Evolutionary conservation across 1,139 yeast genomes (phyloP).

Genomic region (Tardiomyces depauwii): DNA sequence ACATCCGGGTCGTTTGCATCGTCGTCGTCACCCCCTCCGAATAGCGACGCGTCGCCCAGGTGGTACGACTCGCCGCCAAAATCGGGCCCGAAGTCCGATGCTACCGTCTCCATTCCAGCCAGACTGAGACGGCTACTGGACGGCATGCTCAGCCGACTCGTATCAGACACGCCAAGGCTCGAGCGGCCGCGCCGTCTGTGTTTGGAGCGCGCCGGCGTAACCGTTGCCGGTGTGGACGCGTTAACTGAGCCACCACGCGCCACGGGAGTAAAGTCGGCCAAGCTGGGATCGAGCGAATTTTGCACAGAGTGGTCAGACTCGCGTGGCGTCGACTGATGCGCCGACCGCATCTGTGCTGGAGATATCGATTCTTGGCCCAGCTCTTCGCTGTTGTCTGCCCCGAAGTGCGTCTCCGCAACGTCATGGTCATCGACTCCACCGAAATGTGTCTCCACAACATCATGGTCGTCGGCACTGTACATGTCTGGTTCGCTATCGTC

Average conservation of each 20-base stretch:
- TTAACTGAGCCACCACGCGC: neutral
- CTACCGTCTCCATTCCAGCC: neutral
- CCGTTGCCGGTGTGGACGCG: neutral
- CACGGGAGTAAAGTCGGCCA: neutral
- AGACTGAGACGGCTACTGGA: neutral
- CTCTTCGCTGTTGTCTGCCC: too few relatives aligned
- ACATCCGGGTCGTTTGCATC: constrained; percentile 1
- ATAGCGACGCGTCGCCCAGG: neutral
- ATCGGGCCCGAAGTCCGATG: neutral
- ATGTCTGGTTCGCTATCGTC: neutral
- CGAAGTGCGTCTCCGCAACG: too few relatives aligned
- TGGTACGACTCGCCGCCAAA: neutral
- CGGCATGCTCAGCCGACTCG: neutral
- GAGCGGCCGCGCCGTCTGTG: neutral
- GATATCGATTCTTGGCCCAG: too few relatives aligned
- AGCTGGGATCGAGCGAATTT: neutral
- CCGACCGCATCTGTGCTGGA: too few relatives aligned
- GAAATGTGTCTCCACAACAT: too few relatives aligned
- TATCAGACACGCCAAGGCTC: neutral
- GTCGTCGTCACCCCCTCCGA: neutral
- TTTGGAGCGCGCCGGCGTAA: neutral
- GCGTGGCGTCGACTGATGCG: too few relatives aligned
- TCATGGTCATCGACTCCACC: too few relatives aligned
- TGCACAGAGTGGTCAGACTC: neutral
- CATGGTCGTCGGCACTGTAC: neutral